Evolutionary conservation across 2,329 filamentous ascomycete genomes (phyloP).

Genomic region (Whalleya microplaca): DNA sequence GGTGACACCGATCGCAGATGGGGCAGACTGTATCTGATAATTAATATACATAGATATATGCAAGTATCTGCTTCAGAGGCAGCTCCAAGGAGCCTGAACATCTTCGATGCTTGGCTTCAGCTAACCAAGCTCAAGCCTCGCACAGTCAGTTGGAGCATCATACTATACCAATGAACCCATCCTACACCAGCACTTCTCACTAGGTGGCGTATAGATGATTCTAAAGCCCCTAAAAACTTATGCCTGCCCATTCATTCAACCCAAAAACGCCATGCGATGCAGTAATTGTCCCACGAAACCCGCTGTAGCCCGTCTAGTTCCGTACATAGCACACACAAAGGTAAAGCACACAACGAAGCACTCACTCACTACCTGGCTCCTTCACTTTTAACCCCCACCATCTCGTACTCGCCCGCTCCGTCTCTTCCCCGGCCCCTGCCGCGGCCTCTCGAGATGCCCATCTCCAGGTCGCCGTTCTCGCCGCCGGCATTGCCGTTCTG

Average conservation of each 20-base stretch:
- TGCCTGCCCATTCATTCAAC: conserved; percentile 9
- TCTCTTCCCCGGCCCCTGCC: conserved; percentile 58
- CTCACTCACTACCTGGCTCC: conserved; percentile 30
- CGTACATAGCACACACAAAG: background rate
- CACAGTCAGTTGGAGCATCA: background rate
- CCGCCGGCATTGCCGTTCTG: conserved; percentile 28
- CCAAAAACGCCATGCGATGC: conserved; percentile 23
- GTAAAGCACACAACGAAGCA: background rate
- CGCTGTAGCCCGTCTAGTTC: conserved; percentile 18
- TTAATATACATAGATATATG: too few species aligned
- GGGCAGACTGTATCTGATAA: too few species aligned
- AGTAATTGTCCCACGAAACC: conserved; percentile 29
- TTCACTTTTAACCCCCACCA: conserved; percentile 57
- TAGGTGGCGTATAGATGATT: background rate
- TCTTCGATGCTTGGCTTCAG: background rate
- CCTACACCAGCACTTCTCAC: background rate
- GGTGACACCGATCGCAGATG: too few species aligned
- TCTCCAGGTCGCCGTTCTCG: conserved; percentile 45
- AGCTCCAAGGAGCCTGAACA: background rate
- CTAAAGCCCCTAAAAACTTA: background rate
- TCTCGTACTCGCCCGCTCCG: conserved; percentile 66
- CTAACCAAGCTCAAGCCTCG: background rate
- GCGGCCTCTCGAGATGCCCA: conserved; percentile 54
- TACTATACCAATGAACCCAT: background rate
- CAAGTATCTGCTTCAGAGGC: background rate